Conservation (phyloP, 2,329 filamentous ascomycete genomes). For the Zymoseptoria brevis region DNA sequence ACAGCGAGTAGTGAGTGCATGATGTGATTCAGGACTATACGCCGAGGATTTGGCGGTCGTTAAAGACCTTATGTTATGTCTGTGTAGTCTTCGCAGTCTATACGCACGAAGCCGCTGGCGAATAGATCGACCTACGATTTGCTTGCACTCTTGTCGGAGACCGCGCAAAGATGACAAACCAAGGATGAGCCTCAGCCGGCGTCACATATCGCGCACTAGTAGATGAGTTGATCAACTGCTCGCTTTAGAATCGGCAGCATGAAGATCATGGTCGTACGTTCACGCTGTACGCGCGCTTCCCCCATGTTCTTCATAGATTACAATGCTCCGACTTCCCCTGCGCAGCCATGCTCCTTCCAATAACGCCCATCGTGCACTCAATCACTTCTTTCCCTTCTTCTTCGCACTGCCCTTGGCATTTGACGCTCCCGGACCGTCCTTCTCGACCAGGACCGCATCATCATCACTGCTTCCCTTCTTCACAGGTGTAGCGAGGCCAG, state of each 20-base stretch:
- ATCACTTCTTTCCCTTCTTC: conserved; percentile 54
- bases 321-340: too few relatives aligned
- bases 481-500: conserved; percentile 17
- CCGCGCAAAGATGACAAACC: too few relatives aligned
- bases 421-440: conserved; percentile 49
- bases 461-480: conserved; percentile 50
- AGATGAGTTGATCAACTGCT: too few relatives aligned
- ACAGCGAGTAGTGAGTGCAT: neutral
- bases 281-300: neutral
- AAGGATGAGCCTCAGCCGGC: too few relatives aligned
- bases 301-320: neutral
- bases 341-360: neutral
- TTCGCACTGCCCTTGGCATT: conserved; percentile 36
- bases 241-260: neutral
- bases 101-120: too few relatives aligned
- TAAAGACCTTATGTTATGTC: too few relatives aligned
- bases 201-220: too few relatives aligned
- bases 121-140: too few relatives aligned
- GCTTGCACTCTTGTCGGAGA: too few relatives aligned
- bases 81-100: too few relatives aligned
- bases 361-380: neutral
- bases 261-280: neutral
- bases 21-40: neutral
- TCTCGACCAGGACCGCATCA: conserved; percentile 70
- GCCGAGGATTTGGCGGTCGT: too few relatives aligned